phyloP scores from a whole-genome alignment of 345 rosid species.

The Aquilaria yunnanensis region DNA sequence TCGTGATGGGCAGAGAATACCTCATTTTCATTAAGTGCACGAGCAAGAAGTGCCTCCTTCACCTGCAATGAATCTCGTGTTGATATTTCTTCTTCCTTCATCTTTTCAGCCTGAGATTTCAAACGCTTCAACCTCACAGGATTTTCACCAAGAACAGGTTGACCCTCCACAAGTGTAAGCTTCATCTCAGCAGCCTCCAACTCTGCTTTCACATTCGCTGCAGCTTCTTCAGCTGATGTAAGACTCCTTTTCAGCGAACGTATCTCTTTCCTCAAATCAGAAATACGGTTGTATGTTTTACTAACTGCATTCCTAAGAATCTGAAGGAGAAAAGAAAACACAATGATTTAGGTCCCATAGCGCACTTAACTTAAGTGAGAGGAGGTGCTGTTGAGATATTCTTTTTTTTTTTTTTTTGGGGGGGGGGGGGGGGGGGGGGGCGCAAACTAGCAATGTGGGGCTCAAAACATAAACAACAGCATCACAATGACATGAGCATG shows the following conservation, averaged over 20 bases:
- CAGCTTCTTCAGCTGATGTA: constrained; percentile 65
- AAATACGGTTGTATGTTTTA: constrained; percentile 84
- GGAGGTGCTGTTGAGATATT: too few species aligned
- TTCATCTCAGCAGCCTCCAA: constrained; percentile 77
- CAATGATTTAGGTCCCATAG: constrained; percentile 3
- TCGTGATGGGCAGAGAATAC: constrained; percentile 23
- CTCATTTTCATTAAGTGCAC: constrained; percentile 84
- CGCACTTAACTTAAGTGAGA: too few species aligned
- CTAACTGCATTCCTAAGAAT: constrained; percentile 87
- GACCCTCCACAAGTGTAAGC: constrained; percentile 79
- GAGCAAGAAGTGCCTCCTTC: constrained; percentile 84
- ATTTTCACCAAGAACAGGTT: constrained; percentile 88
- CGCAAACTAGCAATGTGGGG: too few species aligned
- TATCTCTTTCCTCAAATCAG: constrained; percentile 90
- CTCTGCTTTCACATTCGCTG: constrained; percentile 61
- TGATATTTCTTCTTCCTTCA: constrained; percentile 62
- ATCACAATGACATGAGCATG: too few species aligned
- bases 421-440: too few species aligned
- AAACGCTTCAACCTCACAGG: constrained; percentile 76
- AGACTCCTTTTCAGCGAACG: constrained; percentile 54
- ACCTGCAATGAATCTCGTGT: constrained; percentile 64
- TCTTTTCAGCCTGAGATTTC: constrained; percentile 57
- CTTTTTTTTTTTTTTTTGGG: too few species aligned
- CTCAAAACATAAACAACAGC: too few species aligned
- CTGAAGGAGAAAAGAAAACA: constrained; percentile 26